phyloP scores from a whole-genome alignment of 2,329 filamentous ascomycete genomes.

The Juglanconis oblonga region DNA sequence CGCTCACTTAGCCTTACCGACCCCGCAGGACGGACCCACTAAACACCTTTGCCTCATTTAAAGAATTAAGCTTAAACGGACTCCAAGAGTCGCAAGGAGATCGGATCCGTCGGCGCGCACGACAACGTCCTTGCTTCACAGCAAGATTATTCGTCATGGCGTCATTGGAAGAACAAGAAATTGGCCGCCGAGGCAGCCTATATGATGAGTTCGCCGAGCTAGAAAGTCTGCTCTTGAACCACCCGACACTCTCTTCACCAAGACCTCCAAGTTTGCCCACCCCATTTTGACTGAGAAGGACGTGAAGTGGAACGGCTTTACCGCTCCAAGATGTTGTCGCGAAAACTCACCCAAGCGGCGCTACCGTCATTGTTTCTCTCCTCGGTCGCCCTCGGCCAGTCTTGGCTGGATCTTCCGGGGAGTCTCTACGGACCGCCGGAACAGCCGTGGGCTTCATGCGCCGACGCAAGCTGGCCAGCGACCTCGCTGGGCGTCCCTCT shows the following conservation, averaged over 20 bases:
- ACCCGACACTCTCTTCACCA: too few relatives aligned
- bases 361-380: not conserved
- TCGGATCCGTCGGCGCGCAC: not conserved
- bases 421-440: constrained; percentile 11
- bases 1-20: not conserved
- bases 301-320: not conserved
- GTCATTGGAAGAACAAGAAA: not conserved
- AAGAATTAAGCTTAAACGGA: not conserved
- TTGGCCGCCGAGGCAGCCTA: not conserved
- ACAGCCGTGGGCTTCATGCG: constrained; percentile 17
- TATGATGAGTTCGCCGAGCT: not conserved
- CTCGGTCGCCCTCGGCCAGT: not conserved
- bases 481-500: constrained; percentile 19
- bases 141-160: not conserved
- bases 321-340: not conserved
- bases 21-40: not conserved
- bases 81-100: not conserved
- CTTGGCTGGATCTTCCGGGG: constrained; percentile 12
- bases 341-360: not conserved
- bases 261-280: too few relatives aligned
- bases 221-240: not conserved
- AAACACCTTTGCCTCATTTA: not conserved
- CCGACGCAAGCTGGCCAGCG: constrained; percentile 23
- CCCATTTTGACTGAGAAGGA: not conserved
- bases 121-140: not conserved